Base-by-base conservation (phyloP, 768 basidiomycete genomes). In the Mrakia blollopis region DNA sequence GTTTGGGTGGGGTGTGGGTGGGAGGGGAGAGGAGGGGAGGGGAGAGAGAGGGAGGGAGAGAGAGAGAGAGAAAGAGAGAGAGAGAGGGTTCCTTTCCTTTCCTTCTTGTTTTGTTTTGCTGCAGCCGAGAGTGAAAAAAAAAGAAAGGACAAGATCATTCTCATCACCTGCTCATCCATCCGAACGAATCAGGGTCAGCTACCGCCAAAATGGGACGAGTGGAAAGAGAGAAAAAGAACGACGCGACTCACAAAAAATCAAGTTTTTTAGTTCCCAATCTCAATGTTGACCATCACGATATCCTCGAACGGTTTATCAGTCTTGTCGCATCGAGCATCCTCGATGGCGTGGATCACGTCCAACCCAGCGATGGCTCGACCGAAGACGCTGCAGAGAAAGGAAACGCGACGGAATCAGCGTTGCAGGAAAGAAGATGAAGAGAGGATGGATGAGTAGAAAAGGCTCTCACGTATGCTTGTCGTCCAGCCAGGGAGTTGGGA, bases 401-500 rank as follows among this genome's bases (percentile, higher is more conserved):
- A 39, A 8, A 11, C 18, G 28, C 35, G 21, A 57, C 3, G 54
- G 30, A 30, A 37, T 50, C 35, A 72, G 35, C 28, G 10, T 30
- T 1, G 47, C n/a, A n/a, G n/a, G n/a, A n/a, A n/a, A 10, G 16
- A 13, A 10, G 13, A n/a, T 9, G 60, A 75, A n/a, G 0, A 52
- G 57, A 35, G 30, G 9, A 57, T 1, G 44, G 28, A 28, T 10
- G n/a, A 30, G 21, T 25, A 25, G 21, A 7, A 68, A 2, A 44
- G 35, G 21, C 41, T 81, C 84, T 79, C 73, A 85, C 84, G 84
- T 84, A 79, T 85, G 85, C 80, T 85, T 85, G 78, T 82, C 82
- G 72, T 97, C 93, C 79, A 96, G 85, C 93, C 93, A 96, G 10
- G 94, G 92, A 11, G 92, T 93, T 10, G 94, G 91, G 3, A 90